Evolutionary conservation across 768 basidiomycete species (phyloP), one percentile per base, ranked within the genome.

Genomic region (Naganishia kalamii): DNA sequence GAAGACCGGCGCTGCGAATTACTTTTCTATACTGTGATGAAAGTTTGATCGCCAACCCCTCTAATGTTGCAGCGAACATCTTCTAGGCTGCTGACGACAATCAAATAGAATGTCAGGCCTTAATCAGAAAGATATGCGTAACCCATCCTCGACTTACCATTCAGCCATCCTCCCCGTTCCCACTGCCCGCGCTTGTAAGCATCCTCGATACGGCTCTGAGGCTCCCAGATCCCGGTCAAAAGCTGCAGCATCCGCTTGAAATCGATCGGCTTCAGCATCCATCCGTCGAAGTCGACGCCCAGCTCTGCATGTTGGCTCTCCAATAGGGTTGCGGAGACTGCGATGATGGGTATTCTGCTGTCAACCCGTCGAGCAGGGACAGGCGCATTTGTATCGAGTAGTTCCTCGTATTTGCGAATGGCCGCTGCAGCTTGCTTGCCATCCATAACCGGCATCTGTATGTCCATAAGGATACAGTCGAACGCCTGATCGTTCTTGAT

Each of bases 371-470:
- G 63, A 65, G 29, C 27, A 25, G 46, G 30, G 13, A 47, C 44
- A 59, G 49, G 65, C 33, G 2, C 61, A 6, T 19, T 19, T 15
- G 43, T 7, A 0, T 33, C 61, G 3, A 66, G 32, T 0, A 74
- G 70, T 32, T 78, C 73, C 74, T 90, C 88, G 4, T 87, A 63
- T 19, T 82, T 78, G 1, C 89, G 84, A 32, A 90, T 90, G 48
- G 84, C 81, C 54, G 81, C 77, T 0, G 88, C 86, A 0, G 88
- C 85, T 60, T 87, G 84, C 63, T 85, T 84, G 12, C 89, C 89
- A 69, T 89, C 83, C 50, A 90, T 79, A 60, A 91, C 86, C 0
- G 89, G 88, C 88, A 89, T 89, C 87, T 88, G 88, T 12, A 90
- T 84, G 74, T 90, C 89, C 90, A 90, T 92, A 49, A 92, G 79